phyloP scores from a whole-genome alignment of 2,329 filamentous ascomycete species.

The Ophiostoma sp. region DNA sequence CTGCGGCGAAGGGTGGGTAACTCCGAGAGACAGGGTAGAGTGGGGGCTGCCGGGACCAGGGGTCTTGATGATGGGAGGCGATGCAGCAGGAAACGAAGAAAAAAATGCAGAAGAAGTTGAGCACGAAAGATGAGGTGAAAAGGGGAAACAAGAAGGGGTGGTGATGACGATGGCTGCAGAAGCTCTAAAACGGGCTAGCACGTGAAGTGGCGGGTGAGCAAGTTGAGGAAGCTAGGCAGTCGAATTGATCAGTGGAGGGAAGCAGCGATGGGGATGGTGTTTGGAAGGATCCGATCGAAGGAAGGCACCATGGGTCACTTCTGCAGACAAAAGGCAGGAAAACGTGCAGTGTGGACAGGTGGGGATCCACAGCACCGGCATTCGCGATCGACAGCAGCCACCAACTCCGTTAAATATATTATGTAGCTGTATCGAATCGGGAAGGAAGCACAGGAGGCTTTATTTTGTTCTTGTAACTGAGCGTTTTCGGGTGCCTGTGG shows the following conservation, averaged over 20 bases:
- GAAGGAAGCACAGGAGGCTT: conserved; percentile 22
- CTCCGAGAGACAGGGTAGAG: conserved; percentile 18
- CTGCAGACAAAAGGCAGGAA: neutral
- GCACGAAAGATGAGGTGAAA: neutral
- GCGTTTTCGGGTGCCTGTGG: neutral
- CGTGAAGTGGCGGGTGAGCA: neutral
- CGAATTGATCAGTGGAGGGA: neutral
- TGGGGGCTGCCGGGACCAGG: neutral
- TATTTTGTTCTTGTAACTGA: neutral
- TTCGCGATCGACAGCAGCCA: conserved; percentile 23
- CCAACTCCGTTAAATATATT: neutral
- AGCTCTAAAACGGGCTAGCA: neutral
- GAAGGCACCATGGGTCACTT: neutral
- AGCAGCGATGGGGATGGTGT: neutral
- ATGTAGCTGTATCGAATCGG: conserved; percentile 16
- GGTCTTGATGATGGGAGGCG: neutral
- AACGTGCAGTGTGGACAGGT: neutral
- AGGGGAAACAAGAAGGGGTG: neutral
- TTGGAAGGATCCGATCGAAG: conserved; percentile 2
- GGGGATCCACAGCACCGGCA: conserved; percentile 18
- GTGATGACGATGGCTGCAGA: neutral
- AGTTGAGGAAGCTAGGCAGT: neutral
- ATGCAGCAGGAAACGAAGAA: no score
- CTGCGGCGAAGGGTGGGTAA: neutral
- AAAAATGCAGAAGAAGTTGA: neutral